These are phyloP conservation scores for Bipolaris sorokiniana DNA, from an alignment of 2,329 filamentous ascomycete species.

Conservation along the genomic window DNA sequence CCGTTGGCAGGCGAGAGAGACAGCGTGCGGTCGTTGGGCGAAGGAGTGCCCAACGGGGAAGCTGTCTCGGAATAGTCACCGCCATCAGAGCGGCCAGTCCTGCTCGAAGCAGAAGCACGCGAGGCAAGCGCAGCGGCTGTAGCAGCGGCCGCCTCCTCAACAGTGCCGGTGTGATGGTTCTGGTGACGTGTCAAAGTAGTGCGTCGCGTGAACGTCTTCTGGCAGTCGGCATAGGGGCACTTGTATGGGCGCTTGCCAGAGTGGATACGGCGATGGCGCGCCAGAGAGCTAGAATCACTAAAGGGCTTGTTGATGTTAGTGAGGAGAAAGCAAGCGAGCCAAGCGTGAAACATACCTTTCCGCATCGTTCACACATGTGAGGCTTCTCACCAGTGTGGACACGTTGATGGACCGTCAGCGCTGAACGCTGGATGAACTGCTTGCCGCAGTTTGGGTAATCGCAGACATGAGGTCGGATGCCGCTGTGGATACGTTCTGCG, in stretches of 20 bases:
- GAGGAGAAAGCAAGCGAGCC: not conserved
- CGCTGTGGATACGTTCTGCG: conserved; percentile 92
- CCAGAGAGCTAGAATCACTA: conserved; percentile 92
- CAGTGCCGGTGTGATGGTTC: conserved; percentile 92
- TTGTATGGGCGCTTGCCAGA: conserved; percentile 96
- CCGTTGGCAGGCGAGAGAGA: conserved; percentile 82
- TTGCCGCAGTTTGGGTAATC: conserved; percentile 89
- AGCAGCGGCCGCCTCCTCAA: conserved; percentile 89
- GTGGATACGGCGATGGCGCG: conserved; percentile 91
- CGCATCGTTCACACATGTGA: conserved; percentile 95
- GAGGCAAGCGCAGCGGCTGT: conserved; percentile 83
- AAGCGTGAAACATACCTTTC: conserved; percentile 71
- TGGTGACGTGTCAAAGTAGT: conserved; percentile 95
- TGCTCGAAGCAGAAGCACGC: conserved; percentile 53
- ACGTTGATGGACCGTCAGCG: conserved; percentile 90
- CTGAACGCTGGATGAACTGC: conserved; percentile 95
- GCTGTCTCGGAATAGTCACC: conserved; percentile 73
- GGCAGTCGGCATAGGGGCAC: conserved; percentile 95
- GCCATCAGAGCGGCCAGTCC: conserved; percentile 69
- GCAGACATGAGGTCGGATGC: conserved; percentile 88
- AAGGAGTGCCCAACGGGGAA: conserved; percentile 80
- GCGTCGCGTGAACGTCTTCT: conserved; percentile 96
- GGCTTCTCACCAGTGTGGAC: conserved; percentile 98
- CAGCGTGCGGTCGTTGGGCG: conserved; percentile 77
- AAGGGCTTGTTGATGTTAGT: conserved; percentile 71